These are phyloP conservation scores for Meyerozyma carpophila DNA, from an alignment of 1,139 yeast species.

Conservation along the genomic window DNA sequence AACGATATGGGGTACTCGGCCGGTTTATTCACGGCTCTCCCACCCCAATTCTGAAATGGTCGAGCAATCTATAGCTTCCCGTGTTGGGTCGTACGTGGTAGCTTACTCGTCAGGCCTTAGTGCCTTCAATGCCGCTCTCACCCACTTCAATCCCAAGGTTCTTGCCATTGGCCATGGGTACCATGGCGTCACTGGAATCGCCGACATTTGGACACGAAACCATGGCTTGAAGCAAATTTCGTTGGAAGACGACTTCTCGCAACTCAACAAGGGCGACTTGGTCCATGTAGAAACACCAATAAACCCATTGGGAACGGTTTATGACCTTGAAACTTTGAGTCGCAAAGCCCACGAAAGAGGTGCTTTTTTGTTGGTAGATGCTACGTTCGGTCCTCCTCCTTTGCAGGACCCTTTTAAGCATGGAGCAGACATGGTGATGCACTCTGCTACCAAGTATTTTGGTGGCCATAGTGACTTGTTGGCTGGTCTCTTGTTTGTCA, in stretches of 20 bases:
- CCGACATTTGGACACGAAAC: slow-evolving; percentile 57
- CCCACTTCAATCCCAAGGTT: slow-evolving; percentile 66
- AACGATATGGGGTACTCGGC: slow-evolving; percentile 8
- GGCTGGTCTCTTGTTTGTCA: slow-evolving; percentile 72
- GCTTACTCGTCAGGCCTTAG: slow-evolving; percentile 71
- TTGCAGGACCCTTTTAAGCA: slow-evolving; percentile 66
- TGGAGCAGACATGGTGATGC: slow-evolving; percentile 82
- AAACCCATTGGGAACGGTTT: slow-evolving; percentile 75
- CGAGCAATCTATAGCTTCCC: slow-evolving; percentile 42
- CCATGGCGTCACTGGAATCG: slow-evolving; percentile 76
- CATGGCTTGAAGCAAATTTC: slow-evolving; percentile 50
- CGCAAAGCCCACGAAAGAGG: slow-evolving; percentile 64
- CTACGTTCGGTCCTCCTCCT: slow-evolving; percentile 94
- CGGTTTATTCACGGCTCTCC: slow-evolving; percentile 61
- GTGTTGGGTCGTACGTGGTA: slow-evolving; percentile 53
- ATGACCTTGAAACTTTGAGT: slow-evolving; percentile 59
- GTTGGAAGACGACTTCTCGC: slow-evolving; percentile 43
- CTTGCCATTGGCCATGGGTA: slow-evolving; percentile 77
- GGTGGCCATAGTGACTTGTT: slow-evolving; percentile 93
- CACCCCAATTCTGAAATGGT: slow-evolving; percentile 69
- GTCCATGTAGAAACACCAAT: slow-evolving; percentile 85
- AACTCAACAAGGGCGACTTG: slow-evolving; percentile 63
- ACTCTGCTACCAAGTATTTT: slow-evolving; percentile 85
- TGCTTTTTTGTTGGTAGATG: slow-evolving; percentile 67
- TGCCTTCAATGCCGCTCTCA: slow-evolving; percentile 75